Evolutionary conservation across 306 rosid species (phyloP).

Genomic region (Arachis stenosperma): DNA sequence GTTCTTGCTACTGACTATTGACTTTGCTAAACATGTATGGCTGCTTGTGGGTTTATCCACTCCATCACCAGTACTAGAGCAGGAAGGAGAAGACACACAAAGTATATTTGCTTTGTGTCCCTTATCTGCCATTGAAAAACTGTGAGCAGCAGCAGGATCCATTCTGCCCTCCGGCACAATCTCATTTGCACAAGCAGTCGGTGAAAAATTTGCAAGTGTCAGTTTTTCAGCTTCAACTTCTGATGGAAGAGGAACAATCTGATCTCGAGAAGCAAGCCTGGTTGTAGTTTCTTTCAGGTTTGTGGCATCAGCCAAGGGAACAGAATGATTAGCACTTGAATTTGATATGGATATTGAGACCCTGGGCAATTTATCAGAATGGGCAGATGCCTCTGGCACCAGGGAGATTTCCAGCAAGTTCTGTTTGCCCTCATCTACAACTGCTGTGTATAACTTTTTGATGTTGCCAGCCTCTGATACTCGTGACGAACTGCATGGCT

Average conservation of each 20-base stretch:
- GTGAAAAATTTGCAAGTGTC: slow-evolving; percentile 44
- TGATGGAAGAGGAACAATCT: slow-evolving; percentile 50
- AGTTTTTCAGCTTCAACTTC: slow-evolving; percentile 50
- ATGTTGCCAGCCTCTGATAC: slow-evolving; percentile 90
- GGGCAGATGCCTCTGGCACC: slow-evolving; percentile 65
- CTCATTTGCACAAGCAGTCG: slow-evolving; percentile 40
- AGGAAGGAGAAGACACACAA: slow-evolving; percentile 53
- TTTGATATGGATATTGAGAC: slow-evolving; percentile 41
- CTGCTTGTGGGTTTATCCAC: slow-evolving; percentile 63
- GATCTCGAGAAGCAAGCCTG: slow-evolving; percentile 53
- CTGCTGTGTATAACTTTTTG: slow-evolving; percentile 74
- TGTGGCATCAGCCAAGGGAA: slow-evolving; percentile 39
- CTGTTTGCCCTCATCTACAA: slow-evolving; percentile 71
- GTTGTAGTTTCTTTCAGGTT: slow-evolving; percentile 40
- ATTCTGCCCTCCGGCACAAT: slow-evolving; percentile 42
- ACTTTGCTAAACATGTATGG: slow-evolving; percentile 60
- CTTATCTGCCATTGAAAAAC: slow-evolving; percentile 47
- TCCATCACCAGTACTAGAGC: slow-evolving; percentile 50
- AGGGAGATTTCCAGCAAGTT: slow-evolving; percentile 80
- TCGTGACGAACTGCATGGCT: slow-evolving; percentile 73
- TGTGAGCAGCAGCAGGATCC: slow-evolving; percentile 47
- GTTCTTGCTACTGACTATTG: slow-evolving; percentile 63
- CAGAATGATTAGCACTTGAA: slow-evolving; percentile 45
- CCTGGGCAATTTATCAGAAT: slow-evolving; percentile 50
- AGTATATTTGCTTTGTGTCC: slow-evolving; percentile 45